Percentiles rank a stretch among this genome's conserved stretches.
These are phyloP conservation scores for Curvularia sp. DNA, from an alignment of 2,329 filamentous ascomycete genomes.

Conservation along the genomic window DNA sequence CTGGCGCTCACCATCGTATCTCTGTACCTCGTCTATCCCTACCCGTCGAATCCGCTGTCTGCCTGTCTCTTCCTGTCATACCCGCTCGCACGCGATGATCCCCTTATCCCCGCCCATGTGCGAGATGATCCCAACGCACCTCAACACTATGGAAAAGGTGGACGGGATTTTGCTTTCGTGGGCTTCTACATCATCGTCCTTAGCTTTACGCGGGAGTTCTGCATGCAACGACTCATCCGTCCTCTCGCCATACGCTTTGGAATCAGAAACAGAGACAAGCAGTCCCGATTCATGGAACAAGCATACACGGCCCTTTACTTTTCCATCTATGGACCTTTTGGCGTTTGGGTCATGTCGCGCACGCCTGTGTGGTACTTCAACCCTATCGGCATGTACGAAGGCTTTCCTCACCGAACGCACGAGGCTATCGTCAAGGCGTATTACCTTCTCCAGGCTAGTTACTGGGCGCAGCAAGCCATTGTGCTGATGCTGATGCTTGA, in stretches of 20 bases:
- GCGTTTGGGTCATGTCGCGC: slow-evolving; percentile 87
- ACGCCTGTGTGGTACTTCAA: slow-evolving; percentile 98
- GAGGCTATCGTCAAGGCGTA: slow-evolving; percentile 89
- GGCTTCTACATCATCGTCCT: slow-evolving; percentile 88
- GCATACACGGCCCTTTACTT: slow-evolving; percentile 95
- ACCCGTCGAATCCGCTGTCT: slow-evolving; percentile 77
- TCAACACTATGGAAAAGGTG: slow-evolving; percentile 85
- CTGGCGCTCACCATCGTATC: slow-evolving; percentile 69
- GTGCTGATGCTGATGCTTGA: slow-evolving; percentile 86
- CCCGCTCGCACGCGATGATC: slow-evolving; percentile 64
- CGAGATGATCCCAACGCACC: slow-evolving; percentile 52
- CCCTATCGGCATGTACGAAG: slow-evolving; percentile 86
- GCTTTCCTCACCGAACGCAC: slow-evolving; percentile 83
- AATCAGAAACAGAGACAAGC: slow-evolving; percentile 76
- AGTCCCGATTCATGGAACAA: slow-evolving; percentile 94
- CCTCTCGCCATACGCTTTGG: slow-evolving; percentile 75
- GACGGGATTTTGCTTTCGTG: slow-evolving; percentile 84
- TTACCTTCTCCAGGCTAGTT: slow-evolving; percentile 91
- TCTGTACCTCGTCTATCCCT: slow-evolving; percentile 78
- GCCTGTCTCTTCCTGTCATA: slow-evolving; percentile 92
- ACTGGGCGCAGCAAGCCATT: slow-evolving; percentile 94
- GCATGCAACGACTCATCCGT: slow-evolving; percentile 88
- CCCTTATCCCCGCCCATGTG: slow-evolving; percentile 30
- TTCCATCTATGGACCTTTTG: slow-evolving; percentile 78
- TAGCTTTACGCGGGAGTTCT: slow-evolving; percentile 91